Evolutionary conservation across 768 basidiomycete species (phyloP).

Genomic region (Dentipellis sp.): DNA sequence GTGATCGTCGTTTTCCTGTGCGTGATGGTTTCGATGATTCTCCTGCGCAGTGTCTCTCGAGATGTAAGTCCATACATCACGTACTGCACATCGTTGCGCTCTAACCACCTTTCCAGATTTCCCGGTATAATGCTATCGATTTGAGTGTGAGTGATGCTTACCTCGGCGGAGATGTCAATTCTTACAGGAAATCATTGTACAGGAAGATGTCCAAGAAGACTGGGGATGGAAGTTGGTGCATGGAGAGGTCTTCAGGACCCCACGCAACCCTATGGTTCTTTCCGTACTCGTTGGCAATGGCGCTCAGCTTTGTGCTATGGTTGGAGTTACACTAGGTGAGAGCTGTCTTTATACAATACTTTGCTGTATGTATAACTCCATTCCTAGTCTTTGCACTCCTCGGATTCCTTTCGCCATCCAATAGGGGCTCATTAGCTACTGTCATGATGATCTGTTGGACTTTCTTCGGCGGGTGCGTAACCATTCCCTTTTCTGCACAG

Average conservation of each 20-base stretch:
- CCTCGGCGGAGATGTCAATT: background rate
- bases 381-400: constrained; percentile 75
- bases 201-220: constrained; percentile 97
- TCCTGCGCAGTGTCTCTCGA: constrained; percentile 76
- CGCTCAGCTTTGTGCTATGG: constrained; percentile 79
- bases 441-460: constrained; percentile 95
- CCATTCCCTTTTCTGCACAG: background rate
- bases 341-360: background rate
- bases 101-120: constrained; percentile 40
- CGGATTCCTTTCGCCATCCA: constrained; percentile 92
- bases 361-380: background rate
- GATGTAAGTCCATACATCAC: constrained; percentile 47
- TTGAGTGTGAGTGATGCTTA: constrained; percentile 50
- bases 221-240: constrained; percentile 98
- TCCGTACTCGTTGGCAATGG: constrained; percentile 90
- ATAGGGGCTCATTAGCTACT: constrained; percentile 88
- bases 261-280: constrained; percentile 65
- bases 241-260: constrained; percentile 90
- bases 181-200: background rate
- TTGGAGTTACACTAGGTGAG: constrained; percentile 73
- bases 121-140: constrained; percentile 92
- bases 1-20: constrained; percentile 89
- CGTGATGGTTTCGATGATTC: constrained; percentile 87
- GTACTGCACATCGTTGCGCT: constrained; percentile 11
- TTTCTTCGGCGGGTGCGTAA: constrained; percentile 70